Evolutionary conservation across 352 stramenopile species (phyloP), one percentile per base, ranked within the genome.

Genomic region (Saprolegnia parasitica): DNA sequence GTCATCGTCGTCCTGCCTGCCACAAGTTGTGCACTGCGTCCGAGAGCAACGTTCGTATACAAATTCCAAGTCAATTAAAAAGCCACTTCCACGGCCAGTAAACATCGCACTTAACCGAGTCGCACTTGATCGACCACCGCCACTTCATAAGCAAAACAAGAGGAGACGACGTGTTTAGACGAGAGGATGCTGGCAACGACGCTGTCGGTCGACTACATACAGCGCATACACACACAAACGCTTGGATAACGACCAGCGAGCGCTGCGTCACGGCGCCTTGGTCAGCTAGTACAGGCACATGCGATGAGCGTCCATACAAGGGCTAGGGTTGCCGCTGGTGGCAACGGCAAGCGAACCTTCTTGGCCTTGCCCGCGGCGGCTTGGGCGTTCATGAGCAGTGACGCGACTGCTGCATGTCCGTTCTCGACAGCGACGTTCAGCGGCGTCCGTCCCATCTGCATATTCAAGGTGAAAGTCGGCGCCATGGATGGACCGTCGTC

Each of bases 11-110:
- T 47, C 8, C n/a, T 56, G n/a, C 5, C 11, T 13, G 5, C 40
- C 35, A 24, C 24, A 39, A 67, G 23, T 67, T 56, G 39, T 62
- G 45, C 52, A 60, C 52, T 63, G 45, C 40, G 1, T 10, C 29
- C 47, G n/a, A 70, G 16, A n/a, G n/a, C 24, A 70, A 70, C 46
- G 23, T 39, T 49, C 23, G 13, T 61, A 66, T 68, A 49, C 42
- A 49, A 49, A 49, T 15, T n/a, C 11, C 42, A 49, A 49, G 42
- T 15, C 18, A 49, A n/a, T 49, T 49, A 49, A 49, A n/a, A n/a
- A 49, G 42, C 11, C 42, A 49, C 42, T 49, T 49, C 10, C 42
- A 49, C 42, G 42, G 42, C 42, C 42, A 49, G 10, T 49, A 49
- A 49, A 49, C 42, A 49, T 49, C 42, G 42, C 11, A 49, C 42